Percentiles rank a stretch among this genome's conserved stretches.
These are phyloP conservation scores for Bjerkandera adusta DNA, from an alignment of 1,284 basidiomycete species.

Conservation along the genomic window DNA sequence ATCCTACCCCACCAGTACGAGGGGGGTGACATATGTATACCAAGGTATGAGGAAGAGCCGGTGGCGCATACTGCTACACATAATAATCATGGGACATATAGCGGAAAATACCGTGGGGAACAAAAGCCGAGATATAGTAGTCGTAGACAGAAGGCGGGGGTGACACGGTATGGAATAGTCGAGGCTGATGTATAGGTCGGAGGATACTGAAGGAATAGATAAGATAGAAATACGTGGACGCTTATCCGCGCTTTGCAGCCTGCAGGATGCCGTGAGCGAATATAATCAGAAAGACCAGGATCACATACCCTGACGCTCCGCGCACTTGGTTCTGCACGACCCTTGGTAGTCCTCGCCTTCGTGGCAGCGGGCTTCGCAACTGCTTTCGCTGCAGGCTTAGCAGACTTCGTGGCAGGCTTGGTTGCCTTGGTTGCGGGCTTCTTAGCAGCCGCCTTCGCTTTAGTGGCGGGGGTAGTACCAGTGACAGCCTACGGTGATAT, in stretches of 20 bases:
- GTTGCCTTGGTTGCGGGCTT: conserved; percentile 39
- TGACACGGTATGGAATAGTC: conserved; percentile 1
- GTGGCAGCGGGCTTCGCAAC: conserved; percentile 8
- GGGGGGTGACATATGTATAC: too few species aligned
- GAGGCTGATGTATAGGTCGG: conserved; percentile 4
- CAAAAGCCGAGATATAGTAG: background rate
- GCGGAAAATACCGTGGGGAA: background rate
- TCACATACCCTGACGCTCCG: conserved; percentile 22
- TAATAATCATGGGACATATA: background rate
- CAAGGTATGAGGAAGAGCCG: too few species aligned
- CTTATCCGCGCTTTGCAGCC: conserved; percentile 30
- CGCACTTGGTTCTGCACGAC: conserved; percentile 14
- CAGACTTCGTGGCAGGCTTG: conserved; percentile 33
- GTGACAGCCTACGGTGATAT: conserved; percentile 41
- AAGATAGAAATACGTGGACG: background rate
- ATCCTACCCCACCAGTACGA: too few species aligned
- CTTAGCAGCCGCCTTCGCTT: conserved; percentile 34
- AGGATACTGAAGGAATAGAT: conserved; percentile 1
- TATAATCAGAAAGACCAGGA: background rate
- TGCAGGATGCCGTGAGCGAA: conserved; percentile 3
- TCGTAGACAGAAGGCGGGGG: background rate
- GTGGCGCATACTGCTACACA: too few species aligned
- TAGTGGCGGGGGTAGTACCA: conserved; percentile 37
- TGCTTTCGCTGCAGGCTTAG: conserved; percentile 37
- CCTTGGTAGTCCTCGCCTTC: too few species aligned